Percentiles rank a stretch among this genome's conserved stretches.
Conservation (phyloP, 106 monocot species). For the Phalaenopsis equestris region DNA sequence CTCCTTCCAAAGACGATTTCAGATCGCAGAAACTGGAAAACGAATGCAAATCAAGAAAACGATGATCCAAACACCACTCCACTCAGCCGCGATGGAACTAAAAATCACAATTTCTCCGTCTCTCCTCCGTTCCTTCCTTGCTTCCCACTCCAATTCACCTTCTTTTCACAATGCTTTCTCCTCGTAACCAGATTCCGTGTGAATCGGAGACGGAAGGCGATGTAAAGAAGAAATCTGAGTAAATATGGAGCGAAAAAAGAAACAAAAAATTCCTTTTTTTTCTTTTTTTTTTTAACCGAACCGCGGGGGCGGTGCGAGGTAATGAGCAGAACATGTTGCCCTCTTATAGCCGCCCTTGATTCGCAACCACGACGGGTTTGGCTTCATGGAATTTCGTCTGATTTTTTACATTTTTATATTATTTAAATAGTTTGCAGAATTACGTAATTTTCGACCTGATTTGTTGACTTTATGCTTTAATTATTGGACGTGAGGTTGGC, state of each 20-base stretch:
- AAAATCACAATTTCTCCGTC: neutral
- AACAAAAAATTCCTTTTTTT: neutral
- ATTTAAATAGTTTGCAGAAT: too few relatives aligned
- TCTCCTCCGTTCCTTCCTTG: neutral
- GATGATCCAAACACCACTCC: neutral
- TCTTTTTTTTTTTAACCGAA: neutral
- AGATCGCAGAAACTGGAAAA: neutral
- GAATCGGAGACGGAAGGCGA: neutral
- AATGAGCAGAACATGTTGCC: neutral
- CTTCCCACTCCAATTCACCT: neutral
- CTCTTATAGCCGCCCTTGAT: constrained; percentile 13
- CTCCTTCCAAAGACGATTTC: neutral
- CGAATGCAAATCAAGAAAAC: constrained; percentile 1
- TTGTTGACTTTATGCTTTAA: too few relatives aligned
- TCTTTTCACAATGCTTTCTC: neutral
- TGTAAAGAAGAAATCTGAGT: neutral
- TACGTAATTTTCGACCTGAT: too few relatives aligned
- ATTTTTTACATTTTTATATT: too few relatives aligned
- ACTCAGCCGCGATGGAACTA: neutral
- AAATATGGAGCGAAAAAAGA: neutral
- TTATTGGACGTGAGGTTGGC: too few relatives aligned
- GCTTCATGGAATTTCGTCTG: neutral
- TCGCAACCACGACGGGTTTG: constrained; percentile 12
- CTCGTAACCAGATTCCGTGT: constrained; percentile 1
- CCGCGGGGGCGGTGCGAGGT: constrained; percentile 1